These are phyloP conservation scores for Diaporthe australafricana DNA, from an alignment of 2,329 filamentous ascomycete species.

Conservation along the genomic window DNA sequence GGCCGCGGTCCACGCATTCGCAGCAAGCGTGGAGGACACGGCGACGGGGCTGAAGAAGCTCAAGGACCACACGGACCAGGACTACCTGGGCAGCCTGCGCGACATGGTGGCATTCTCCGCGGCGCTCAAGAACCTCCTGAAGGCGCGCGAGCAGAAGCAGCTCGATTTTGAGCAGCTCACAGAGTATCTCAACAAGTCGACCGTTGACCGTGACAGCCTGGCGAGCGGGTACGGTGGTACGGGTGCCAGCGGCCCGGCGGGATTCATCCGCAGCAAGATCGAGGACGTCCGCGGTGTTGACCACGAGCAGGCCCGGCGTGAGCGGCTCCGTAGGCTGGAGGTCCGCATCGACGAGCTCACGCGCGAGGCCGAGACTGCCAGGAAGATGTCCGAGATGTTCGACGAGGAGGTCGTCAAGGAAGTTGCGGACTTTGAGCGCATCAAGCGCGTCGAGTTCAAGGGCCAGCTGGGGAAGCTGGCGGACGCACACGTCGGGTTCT, in stretches of 20 bases:
- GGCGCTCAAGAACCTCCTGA: slow-evolving; percentile 88
- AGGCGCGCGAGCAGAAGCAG: slow-evolving; percentile 96
- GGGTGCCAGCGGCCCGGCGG: slow-evolving; percentile 71
- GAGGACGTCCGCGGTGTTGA: slow-evolving; percentile 97
- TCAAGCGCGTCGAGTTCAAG: slow-evolving; percentile 94
- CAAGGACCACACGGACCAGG: slow-evolving; percentile 92
- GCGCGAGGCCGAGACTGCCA: slow-evolving; percentile 87
- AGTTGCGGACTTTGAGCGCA: slow-evolving; percentile 93
- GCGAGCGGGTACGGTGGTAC: slow-evolving; percentile 66
- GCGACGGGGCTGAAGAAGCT: slow-evolving; percentile 82
- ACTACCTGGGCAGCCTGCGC: slow-evolving; percentile 90
- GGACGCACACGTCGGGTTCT: slow-evolving; percentile 88
- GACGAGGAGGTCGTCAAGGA: slow-evolving; percentile 97
- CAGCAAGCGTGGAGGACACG: slow-evolving; percentile 86
- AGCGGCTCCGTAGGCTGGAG: slow-evolving; percentile 90
- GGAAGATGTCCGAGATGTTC: slow-evolving; percentile 89
- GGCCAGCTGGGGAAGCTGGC: slow-evolving; percentile 86
- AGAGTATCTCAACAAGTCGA: slow-evolving; percentile 94
- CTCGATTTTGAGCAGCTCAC: slow-evolving; percentile 96
- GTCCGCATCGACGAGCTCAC: slow-evolving; percentile 93
- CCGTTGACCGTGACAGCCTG: slow-evolving; percentile 85
- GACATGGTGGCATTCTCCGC: slow-evolving; percentile 96
- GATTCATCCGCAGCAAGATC: slow-evolving; percentile 92
- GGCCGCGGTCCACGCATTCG: slow-evolving; percentile 84
- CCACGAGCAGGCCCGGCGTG: slow-evolving; percentile 89